phyloP scores from a whole-genome alignment of 2,329 filamentous ascomycete genomes.

The Ophiostoma fasciatum region DNA sequence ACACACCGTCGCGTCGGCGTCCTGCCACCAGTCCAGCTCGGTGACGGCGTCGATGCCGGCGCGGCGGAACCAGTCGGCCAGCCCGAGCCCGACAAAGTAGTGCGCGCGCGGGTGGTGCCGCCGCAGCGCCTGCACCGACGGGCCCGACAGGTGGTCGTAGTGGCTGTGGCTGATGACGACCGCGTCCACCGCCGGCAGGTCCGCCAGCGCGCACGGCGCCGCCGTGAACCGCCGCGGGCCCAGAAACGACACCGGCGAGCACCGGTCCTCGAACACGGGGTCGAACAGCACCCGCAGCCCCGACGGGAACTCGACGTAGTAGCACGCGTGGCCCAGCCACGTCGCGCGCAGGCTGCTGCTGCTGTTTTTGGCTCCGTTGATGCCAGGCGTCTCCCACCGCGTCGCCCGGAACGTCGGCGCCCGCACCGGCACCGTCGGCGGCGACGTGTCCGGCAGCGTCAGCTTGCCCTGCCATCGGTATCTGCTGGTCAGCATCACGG shows the following conservation, averaged over 20 bases:
- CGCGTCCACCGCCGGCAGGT: slow-evolving; percentile 63
- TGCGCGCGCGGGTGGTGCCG: slow-evolving; percentile 61
- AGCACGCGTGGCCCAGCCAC: slow-evolving; percentile 92
- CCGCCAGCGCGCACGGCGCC: slow-evolving; percentile 58
- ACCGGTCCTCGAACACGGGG: slow-evolving; percentile 81
- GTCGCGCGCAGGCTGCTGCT: slow-evolving; percentile 52
- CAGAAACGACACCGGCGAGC: slow-evolving; percentile 55
- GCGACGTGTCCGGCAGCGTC: slow-evolving; percentile 42
- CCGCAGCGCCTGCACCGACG: slow-evolving; percentile 56
- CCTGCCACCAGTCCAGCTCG: slow-evolving; percentile 93
- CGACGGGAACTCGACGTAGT: slow-evolving; percentile 76
- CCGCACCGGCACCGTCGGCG: slow-evolving; percentile 50
- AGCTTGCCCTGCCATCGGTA: slow-evolving; percentile 23
- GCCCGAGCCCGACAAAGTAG: slow-evolving; percentile 75
- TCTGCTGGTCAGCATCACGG: background rate
- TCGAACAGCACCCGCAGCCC: slow-evolving; percentile 85
- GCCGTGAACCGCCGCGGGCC: slow-evolving; percentile 68
- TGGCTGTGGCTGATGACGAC: slow-evolving; percentile 81
- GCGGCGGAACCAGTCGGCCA: slow-evolving; percentile 66
- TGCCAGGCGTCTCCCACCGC: slow-evolving; percentile 29
- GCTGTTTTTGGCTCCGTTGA: background rate
- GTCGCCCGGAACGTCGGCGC: slow-evolving; percentile 51
- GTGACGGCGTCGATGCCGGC: slow-evolving; percentile 63
- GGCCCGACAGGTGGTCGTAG: slow-evolving; percentile 80
- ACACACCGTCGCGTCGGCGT: slow-evolving; percentile 57